Evolutionary conservation across 352 stramenopile genomes (phyloP).

Genomic region (Globisporangium recalcitrans): DNA sequence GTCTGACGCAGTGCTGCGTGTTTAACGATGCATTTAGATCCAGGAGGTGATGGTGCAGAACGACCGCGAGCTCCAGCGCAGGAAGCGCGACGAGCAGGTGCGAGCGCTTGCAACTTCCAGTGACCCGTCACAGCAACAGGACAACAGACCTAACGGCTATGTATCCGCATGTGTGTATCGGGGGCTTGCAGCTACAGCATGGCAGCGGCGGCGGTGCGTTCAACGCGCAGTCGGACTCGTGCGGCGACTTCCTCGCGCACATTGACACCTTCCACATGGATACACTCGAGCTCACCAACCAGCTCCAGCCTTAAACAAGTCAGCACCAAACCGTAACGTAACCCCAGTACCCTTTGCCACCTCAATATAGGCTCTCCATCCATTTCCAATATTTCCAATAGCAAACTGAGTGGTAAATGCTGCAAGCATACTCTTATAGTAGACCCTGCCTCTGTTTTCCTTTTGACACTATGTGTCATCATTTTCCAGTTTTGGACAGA

Average conservation of each 20-base stretch:
- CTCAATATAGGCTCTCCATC: neutral
- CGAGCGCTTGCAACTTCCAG: neutral
- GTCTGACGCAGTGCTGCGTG: neutral
- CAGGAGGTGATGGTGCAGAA: slow-evolving; percentile 40
- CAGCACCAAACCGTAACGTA: too few relatives aligned
- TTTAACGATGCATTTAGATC: neutral
- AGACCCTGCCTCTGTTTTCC: neutral
- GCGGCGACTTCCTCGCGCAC: slow-evolving; percentile 54
- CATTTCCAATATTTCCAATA: neutral
- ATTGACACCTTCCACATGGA: slow-evolving; percentile 67
- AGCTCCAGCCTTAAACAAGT: neutral
- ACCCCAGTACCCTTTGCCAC: neutral
- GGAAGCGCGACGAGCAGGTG: slow-evolving; percentile 27
- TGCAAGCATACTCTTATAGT: neutral
- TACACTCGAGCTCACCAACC: slow-evolving; percentile 31
- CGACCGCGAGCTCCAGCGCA: slow-evolving; percentile 31
- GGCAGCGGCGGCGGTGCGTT: slow-evolving; percentile 13
- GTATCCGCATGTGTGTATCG: neutral
- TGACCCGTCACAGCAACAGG: too few relatives aligned
- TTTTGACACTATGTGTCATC: neutral
- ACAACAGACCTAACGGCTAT: neutral
- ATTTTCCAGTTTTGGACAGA: neutral
- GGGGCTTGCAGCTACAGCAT: slow-evolving; percentile 8
- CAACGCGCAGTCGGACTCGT: slow-evolving; percentile 34
- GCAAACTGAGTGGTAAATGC: neutral